phyloP scores from a whole-genome alignment of 768 basidiomycete genomes.

The Mycena metata region DNA sequence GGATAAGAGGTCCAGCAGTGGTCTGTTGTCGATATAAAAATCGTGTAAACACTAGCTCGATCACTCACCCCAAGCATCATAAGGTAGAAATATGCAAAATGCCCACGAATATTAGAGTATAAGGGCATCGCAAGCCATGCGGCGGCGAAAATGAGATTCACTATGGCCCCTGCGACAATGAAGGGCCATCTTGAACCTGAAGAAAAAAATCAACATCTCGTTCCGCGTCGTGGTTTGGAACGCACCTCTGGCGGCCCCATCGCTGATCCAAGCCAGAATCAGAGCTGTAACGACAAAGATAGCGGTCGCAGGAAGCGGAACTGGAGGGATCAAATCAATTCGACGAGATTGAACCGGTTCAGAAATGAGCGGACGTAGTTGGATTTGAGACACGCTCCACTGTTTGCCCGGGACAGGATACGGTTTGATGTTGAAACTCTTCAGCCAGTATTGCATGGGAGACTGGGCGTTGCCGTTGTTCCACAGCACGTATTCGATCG shows the following conservation, averaged over 20 bases:
- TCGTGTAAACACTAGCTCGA: not conserved
- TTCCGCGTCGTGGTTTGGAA: not conserved
- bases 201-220: not conserved
- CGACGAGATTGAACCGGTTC: not conserved
- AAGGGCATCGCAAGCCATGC: constrained; percentile 35
- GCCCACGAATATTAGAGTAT: constrained; percentile 31
- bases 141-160: constrained; percentile 28
- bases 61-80: constrained; percentile 35
- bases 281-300: constrained; percentile 35
- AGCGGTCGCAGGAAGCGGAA: constrained; percentile 36
- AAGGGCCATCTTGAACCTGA: constrained; percentile 35
- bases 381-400: constrained; percentile 36
- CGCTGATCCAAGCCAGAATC: constrained; percentile 36
- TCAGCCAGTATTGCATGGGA: constrained; percentile 38
- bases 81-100: constrained; percentile 41
- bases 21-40: constrained; percentile 19
- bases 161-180: constrained; percentile 26
- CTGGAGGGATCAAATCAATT: constrained; percentile 14
- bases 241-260: constrained; percentile 35
- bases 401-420: constrained; percentile 35
- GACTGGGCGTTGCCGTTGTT: constrained; percentile 37
- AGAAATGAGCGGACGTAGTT: constrained; percentile 28
- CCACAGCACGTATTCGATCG: constrained; percentile 40
- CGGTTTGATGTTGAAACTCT: constrained; percentile 39
- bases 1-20: constrained; percentile 36